A percentile compares a stretch with the other conserved stretches of the same genome.
These are phyloP conservation scores for Colletotrichum euphorbiae DNA, from an alignment of 2,329 filamentous ascomycete genomes.

Conservation along the genomic window DNA sequence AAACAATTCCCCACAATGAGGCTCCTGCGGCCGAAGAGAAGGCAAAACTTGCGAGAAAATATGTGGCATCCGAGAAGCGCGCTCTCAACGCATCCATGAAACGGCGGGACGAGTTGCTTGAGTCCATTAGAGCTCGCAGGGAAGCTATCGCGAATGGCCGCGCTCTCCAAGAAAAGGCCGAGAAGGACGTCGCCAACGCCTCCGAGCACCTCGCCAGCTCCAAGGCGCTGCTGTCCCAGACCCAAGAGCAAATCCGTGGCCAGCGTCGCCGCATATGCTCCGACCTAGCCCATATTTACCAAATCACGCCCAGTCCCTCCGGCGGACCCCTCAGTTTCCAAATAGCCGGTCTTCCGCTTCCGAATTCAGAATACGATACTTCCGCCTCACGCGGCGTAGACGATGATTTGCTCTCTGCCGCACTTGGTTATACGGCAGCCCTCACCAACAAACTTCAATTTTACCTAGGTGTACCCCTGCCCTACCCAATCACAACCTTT, in stretches of 20 bases:
- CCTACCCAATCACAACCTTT: slow-evolving; percentile 80
- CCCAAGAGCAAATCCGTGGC: slow-evolving; percentile 77
- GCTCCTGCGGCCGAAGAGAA: slow-evolving; percentile 63
- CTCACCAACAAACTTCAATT: slow-evolving; percentile 81
- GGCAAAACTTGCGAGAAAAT: slow-evolving; percentile 60
- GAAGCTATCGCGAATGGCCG: slow-evolving; percentile 75
- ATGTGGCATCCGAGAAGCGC: slow-evolving; percentile 73
- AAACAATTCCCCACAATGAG: slow-evolving; percentile 54
- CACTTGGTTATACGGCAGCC: slow-evolving; percentile 82
- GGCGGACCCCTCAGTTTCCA: slow-evolving; percentile 80
- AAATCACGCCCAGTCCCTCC: slow-evolving; percentile 74
- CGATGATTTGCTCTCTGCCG: slow-evolving; percentile 82
- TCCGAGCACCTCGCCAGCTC: slow-evolving; percentile 69
- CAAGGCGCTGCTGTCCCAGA: slow-evolving; percentile 65
- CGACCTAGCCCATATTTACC: slow-evolving; percentile 82
- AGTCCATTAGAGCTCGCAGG: slow-evolving; percentile 73
- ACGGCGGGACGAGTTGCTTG: slow-evolving; percentile 74
- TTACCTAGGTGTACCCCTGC: slow-evolving; percentile 82
- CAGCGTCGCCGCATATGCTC: slow-evolving; percentile 90
- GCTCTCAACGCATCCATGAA: slow-evolving; percentile 71
- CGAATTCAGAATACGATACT: slow-evolving; percentile 81
- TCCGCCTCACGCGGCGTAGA: slow-evolving; percentile 54
- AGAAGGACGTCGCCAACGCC: slow-evolving; percentile 71
- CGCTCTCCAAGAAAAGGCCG: slow-evolving; percentile 67
- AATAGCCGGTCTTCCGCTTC: slow-evolving; percentile 81